Evolutionary conservation across 2,329 filamentous ascomycete species (phyloP).

Genomic region (Aspergillus aculeatinus): DNA sequence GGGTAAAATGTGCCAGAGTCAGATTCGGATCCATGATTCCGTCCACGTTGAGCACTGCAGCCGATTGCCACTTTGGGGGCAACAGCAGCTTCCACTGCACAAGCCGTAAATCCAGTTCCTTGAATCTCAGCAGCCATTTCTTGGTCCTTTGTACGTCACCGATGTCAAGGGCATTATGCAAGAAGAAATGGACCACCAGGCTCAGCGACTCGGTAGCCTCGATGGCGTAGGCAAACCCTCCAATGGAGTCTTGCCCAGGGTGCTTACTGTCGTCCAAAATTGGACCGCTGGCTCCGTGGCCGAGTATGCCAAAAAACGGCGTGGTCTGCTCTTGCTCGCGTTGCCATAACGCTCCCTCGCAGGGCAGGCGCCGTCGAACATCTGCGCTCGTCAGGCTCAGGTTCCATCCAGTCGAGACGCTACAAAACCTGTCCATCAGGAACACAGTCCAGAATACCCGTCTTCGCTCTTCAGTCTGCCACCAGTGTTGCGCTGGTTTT

Average conservation of each 20-base stretch:
- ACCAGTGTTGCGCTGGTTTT: conserved; percentile 27
- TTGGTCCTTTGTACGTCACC: conserved; percentile 28
- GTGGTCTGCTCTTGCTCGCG: conserved; percentile 27
- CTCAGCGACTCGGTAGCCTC: conserved; percentile 36
- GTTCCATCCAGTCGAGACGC: conserved; percentile 39
- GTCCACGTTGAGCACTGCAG: conserved; percentile 35
- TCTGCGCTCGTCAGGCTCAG: conserved; percentile 35
- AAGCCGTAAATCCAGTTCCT: conserved; percentile 30
- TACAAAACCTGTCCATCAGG: conserved; percentile 39
- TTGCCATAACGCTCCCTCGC: conserved; percentile 36
- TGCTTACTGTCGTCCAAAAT: not conserved
- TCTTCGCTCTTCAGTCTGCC: conserved; percentile 36
- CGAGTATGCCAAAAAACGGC: conserved; percentile 44
- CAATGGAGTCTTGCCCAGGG: conserved; percentile 17
- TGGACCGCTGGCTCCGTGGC: not conserved
- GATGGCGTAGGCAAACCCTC: conserved; percentile 24
- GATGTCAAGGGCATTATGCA: conserved; percentile 33
- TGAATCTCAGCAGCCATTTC: conserved; percentile 35
- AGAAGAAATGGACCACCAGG: conserved; percentile 38
- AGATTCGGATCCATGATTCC: conserved; percentile 50
- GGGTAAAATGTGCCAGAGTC: conserved; percentile 51
- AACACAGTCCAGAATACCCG: conserved; percentile 42
- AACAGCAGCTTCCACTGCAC: conserved; percentile 35
- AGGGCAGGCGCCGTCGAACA: conserved; percentile 35
- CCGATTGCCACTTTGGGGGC: conserved; percentile 31